A percentile compares a stretch with the other conserved stretches of the same genome.
Conservation (phyloP, 1,284 basidiomycete genomes). For the Moesziomyces parantarcticus region DNA sequence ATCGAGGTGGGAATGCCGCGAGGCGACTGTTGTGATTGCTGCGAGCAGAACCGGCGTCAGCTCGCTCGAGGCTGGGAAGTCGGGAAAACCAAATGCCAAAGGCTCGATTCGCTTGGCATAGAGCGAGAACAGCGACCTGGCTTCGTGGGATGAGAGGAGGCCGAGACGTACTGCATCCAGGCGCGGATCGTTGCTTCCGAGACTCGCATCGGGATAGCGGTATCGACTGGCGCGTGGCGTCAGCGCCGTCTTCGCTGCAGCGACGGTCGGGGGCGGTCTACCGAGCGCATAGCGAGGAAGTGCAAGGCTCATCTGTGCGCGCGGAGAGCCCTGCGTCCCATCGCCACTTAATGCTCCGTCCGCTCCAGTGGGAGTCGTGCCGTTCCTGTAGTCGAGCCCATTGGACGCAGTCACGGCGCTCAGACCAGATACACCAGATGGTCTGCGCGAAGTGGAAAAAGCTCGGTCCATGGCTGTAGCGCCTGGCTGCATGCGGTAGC, state of each 20-base stretch:
- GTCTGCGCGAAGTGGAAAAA: not conserved
- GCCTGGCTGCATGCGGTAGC: no score
- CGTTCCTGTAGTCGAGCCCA: no score
- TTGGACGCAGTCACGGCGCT: no score
- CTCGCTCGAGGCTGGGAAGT: constrained; percentile 32
- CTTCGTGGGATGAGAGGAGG: constrained; percentile 18
- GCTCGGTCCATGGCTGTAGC: no score
- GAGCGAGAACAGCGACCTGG: constrained; percentile 16
- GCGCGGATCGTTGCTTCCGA: constrained; percentile 32
- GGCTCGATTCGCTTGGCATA: constrained; percentile 33
- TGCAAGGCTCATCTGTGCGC: constrained; percentile 1
- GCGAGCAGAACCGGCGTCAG: constrained; percentile 29
- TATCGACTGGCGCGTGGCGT: constrained; percentile 17
- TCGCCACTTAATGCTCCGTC: not conserved
- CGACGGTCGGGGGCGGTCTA: not conserved
- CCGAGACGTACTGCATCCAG: constrained; percentile 33
- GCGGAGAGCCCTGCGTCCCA: not conserved
- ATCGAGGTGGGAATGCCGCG: constrained; percentile 3
- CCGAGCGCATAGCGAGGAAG: not conserved
- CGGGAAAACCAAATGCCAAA: constrained; percentile 29
- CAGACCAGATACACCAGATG: not conserved
- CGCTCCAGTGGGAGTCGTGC: no score
- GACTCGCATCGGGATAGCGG: constrained; percentile 14
- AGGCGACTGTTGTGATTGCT: constrained; percentile 17
- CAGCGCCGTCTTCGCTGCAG: not conserved